Percentiles rank a stretch among this genome's conserved stretches.
phyloP scores from a whole-genome alignment of 108 stramenopile species.

The Pelagomonas calceolata region DNA sequence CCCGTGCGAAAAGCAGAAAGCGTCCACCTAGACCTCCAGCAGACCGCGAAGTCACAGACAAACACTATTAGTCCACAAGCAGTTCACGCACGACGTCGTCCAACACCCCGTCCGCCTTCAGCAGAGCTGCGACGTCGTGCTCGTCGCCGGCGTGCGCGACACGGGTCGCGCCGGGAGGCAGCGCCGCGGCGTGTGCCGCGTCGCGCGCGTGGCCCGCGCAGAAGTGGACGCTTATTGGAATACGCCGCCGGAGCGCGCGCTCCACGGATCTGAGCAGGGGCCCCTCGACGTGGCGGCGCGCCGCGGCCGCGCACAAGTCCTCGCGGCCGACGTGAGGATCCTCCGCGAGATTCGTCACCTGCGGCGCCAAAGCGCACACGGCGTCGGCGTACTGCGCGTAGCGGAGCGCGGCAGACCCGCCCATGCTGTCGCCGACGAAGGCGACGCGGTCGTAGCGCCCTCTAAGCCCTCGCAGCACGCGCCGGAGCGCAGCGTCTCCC shows the following conservation, averaged over 20 bases:
- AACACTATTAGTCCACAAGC: too few species aligned
- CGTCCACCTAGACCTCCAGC: too few species aligned
- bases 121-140: too few species aligned
- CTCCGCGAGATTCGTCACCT: neutral
- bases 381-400: neutral
- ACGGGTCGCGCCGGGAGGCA: too few species aligned
- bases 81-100: too few species aligned
- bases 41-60: too few species aligned
- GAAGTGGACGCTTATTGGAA: neutral
- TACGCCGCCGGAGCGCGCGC: neutral
- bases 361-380: neutral
- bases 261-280: neutral
- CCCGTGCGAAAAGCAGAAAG: too few species aligned
- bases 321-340: neutral
- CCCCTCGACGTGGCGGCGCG: neutral
- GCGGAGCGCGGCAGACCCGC: neutral
- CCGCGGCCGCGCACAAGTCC: neutral
- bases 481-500: neutral
- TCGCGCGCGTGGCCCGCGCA: neutral
- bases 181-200: neutral
- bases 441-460: neutral
- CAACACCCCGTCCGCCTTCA: too few species aligned
- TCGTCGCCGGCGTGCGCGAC: too few species aligned
- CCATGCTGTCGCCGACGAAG: neutral
- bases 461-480: neutral